Evolutionary conservation across 352 stramenopile species (phyloP), one percentile per base, ranked within the genome.

Genomic region (Pythium folliculosum): DNA sequence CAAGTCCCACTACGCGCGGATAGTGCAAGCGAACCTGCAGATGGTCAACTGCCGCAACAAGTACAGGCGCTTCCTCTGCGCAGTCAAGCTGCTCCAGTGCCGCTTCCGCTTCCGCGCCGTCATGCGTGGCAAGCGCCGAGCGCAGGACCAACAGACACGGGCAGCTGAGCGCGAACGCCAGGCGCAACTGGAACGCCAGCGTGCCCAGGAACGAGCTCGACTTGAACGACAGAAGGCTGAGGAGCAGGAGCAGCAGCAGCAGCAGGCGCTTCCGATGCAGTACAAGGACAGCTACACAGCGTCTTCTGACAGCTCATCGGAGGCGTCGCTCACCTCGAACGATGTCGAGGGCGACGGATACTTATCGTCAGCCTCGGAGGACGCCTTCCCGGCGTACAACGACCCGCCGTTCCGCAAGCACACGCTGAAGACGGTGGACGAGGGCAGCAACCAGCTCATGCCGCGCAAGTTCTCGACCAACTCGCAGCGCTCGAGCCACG

Each of bases 221-320:
- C 19, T 32, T 6, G 40, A 49, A 22, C 63, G 40, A 9, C 23
- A 49, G 67, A 63, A 52, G 22, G 51, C 17, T 8, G 77, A 40
- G 62, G 63, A 32, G 37, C 63, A 27, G 59, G 37, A 76, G 23
- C 57, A 77, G 1, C 52, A 82, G 52, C 68, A 82, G 32, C 60
- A 74, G 61, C 57, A 81, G 47, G 25, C 40, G 21, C 49, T 68
- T 14, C 63, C 69, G 19, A 66, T 72, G 7, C 80, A 91, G 69
- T 89, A 82, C 67, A 78, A 75, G 2, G 83, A 89, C 65, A 91
- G 82, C 67, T 82, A 88, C 25, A 92, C 83, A 0, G 84, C 81
- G 5, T 94, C 86, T 30, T 91, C 82, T 3, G 75, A 86, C 17
- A 90, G 76, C 23, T 93, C 85, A 16, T 84, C 76, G 2, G 59